These are phyloP conservation scores for Saccharomycopsis selenospora DNA, from an alignment of 805 yeast genomes.

Conservation along the genomic window DNA sequence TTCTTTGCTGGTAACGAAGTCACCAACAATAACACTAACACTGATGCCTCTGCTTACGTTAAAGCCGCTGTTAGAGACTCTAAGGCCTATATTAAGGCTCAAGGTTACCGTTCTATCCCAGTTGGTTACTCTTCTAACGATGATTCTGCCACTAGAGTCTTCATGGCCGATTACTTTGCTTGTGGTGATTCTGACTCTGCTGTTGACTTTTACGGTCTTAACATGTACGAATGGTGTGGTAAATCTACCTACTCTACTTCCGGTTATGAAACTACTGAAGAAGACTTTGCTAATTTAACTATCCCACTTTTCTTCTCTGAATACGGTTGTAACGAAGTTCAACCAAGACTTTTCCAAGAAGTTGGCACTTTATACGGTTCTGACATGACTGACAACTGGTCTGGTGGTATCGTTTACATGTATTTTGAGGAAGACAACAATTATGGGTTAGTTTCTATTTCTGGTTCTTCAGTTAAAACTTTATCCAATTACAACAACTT, in stretches of 20 bases:
- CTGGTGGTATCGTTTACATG: slow-evolving; percentile 87
- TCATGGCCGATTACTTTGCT: slow-evolving; percentile 75
- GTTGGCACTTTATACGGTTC: slow-evolving; percentile 55
- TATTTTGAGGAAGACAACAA: slow-evolving; percentile 70
- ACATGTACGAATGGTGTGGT: slow-evolving; percentile 91
- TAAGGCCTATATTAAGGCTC: slow-evolving; percentile 52
- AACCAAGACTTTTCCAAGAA: slow-evolving; percentile 68
- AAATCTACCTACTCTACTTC: slow-evolving; percentile 46
- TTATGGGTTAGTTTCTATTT: slow-evolving; percentile 63
- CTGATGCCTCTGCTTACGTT: slow-evolving; percentile 73
- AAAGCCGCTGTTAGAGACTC: slow-evolving; percentile 79
- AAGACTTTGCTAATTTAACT: slow-evolving; percentile 55
- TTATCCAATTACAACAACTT: slow-evolving; percentile 57
- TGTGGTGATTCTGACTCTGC: slow-evolving; percentile 63
- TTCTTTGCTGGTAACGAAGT: slow-evolving; percentile 88
- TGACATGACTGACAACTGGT: slow-evolving; percentile 79
- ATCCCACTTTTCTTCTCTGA: slow-evolving; percentile 76
- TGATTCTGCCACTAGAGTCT: slow-evolving; percentile 62
- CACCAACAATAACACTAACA: slow-evolving; percentile 55
- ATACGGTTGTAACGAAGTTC: slow-evolving; percentile 68
- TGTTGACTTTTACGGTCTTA: slow-evolving; percentile 78
- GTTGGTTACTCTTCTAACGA: slow-evolving; percentile 81
- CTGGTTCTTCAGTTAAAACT: slow-evolving; percentile 45
- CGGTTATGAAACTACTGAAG: slow-evolving; percentile 61
- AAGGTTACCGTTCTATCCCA: slow-evolving; percentile 63